Percentiles rank a stretch among this genome's conserved stretches.
These are phyloP conservation scores for Phytophthora europaea DNA, from an alignment of 352 stramenopile genomes.

Conservation along the genomic window DNA sequence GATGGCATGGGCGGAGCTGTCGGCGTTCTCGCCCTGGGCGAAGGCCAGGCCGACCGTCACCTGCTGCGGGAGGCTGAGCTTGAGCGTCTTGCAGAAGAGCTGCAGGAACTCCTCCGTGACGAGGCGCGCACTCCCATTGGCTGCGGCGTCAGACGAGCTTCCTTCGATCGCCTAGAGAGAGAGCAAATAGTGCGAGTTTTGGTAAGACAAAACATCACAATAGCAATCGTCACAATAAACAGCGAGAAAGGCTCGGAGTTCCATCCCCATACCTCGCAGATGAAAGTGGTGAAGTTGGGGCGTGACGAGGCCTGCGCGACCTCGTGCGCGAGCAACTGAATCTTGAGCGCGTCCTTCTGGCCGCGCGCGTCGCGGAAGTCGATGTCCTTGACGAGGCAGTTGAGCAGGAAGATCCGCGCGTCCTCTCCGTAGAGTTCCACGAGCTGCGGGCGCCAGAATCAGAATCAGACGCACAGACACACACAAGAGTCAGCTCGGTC, in stretches of 20 bases:
- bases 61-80: slow-evolving; percentile 88
- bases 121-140: slow-evolving; percentile 34
- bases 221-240: slow-evolving; percentile 3
- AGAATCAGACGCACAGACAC: background rate
- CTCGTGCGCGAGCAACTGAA: slow-evolving; percentile 92
- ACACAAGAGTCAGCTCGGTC: slow-evolving; percentile 3
- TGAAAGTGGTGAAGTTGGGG: slow-evolving; percentile 92
- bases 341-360: slow-evolving; percentile 91
- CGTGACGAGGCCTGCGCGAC: slow-evolving; percentile 89
- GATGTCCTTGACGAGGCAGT: slow-evolving; percentile 92
- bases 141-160: slow-evolving; percentile 50
- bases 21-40: slow-evolving; percentile 72
- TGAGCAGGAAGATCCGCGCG: slow-evolving; percentile 91
- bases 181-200: background rate
- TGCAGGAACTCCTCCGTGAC: slow-evolving; percentile 86
- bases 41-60: slow-evolving; percentile 88
- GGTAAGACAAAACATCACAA: slow-evolving; percentile 2
- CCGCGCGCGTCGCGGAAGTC: slow-evolving; percentile 89
- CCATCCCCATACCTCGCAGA: slow-evolving; percentile 74
- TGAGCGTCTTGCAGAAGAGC: slow-evolving; percentile 83
- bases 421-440: slow-evolving; percentile 94
- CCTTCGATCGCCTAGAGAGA: slow-evolving; percentile 71
- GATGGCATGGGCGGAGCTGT: slow-evolving; percentile 71
- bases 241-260: background rate
- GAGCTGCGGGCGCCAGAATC: slow-evolving; percentile 53